These are phyloP conservation scores for Chlorella sp. DNA, from an alignment of 139 green algal genomes.

Conservation along the genomic window DNA sequence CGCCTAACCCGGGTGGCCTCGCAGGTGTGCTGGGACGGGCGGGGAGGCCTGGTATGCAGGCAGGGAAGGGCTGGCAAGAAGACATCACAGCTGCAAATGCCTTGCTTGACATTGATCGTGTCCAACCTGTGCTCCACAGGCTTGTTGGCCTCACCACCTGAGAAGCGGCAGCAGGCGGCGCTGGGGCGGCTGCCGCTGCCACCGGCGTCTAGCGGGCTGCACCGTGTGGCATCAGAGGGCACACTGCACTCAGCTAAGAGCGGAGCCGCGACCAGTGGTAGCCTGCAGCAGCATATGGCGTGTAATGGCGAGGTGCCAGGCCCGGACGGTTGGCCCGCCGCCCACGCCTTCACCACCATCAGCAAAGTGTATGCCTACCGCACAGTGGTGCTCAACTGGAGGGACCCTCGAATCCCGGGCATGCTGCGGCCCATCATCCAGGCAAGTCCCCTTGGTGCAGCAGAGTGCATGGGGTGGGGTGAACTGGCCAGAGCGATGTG, in stretches of 20 bases:
- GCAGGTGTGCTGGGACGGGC: background rate
- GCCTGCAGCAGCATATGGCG: background rate
- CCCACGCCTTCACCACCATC: conserved; percentile 29
- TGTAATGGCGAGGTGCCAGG: background rate
- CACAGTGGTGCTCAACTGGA: conserved; percentile 49
- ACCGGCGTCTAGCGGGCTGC: background rate
- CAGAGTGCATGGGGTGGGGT: too few species aligned
- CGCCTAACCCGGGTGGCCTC: background rate
- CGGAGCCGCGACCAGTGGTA: background rate
- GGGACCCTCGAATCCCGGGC: conserved; percentile 41
- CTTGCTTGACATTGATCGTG: too few species aligned
- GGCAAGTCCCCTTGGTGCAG: background rate
- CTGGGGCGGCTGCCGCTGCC: background rate
- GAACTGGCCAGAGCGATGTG: too few species aligned
- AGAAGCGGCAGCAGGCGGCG: background rate
- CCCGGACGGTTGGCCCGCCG: conserved; percentile 4
- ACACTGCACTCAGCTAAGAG: background rate
- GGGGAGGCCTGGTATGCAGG: too few species aligned
- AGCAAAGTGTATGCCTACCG: conserved; percentile 37
- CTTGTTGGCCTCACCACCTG: background rate
- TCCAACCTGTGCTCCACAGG: too few species aligned
- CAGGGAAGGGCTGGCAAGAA: too few species aligned
- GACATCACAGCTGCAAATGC: too few species aligned
- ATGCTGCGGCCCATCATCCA: conserved; percentile 52
- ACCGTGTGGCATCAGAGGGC: background rate